phyloP scores from a whole-genome alignment of 2,329 filamentous ascomycete species.

The Septoria petroselini region DNA sequence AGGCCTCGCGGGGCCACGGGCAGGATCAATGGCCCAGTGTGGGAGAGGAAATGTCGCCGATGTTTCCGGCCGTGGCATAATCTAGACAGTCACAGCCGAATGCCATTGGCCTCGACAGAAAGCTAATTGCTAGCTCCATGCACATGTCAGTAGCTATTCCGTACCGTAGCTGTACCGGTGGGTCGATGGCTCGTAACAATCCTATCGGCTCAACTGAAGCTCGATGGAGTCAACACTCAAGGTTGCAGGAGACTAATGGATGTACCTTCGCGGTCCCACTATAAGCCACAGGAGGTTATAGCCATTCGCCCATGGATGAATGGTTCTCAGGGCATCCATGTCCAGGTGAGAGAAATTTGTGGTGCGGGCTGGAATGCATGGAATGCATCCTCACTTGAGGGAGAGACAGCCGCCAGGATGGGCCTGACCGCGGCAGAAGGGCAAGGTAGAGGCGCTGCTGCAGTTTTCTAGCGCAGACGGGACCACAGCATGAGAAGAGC shows the following conservation, averaged over 20 bases:
- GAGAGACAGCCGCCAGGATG: slow-evolving; percentile 9
- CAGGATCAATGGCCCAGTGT: slow-evolving; percentile 16
- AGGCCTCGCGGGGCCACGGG: slow-evolving; percentile 15
- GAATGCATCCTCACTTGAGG: slow-evolving; percentile 21
- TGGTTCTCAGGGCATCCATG: slow-evolving; percentile 26
- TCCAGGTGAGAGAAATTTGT: slow-evolving; percentile 17
- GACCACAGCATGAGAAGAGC: slow-evolving; percentile 1
- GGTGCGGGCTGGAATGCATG: slow-evolving; percentile 19
- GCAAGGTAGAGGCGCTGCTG: slow-evolving; percentile 12
- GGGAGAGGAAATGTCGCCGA: slow-evolving; percentile 30
- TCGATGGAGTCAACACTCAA: slow-evolving; percentile 28
- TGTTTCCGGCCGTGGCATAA: slow-evolving; percentile 25
- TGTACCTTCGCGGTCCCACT: slow-evolving; percentile 10
- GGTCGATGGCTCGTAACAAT: slow-evolving; percentile 22
- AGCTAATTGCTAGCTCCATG: slow-evolving; percentile 38
- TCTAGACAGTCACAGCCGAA: slow-evolving; percentile 26
- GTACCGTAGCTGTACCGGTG: slow-evolving; percentile 27
- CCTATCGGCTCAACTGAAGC: slow-evolving; percentile 19
- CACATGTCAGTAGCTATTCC: slow-evolving; percentile 22
- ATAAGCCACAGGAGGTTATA: slow-evolving; percentile 15
- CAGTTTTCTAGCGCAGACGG: not conserved
- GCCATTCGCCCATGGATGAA: slow-evolving; percentile 6
- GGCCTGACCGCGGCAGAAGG: slow-evolving; percentile 18
- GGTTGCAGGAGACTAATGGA: slow-evolving; percentile 25
- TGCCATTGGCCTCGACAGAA: slow-evolving; percentile 34